These are phyloP conservation scores for Nicotiana tomentosiformis DNA, from an alignment of 257 asterid species.

Conservation along the genomic window DNA sequence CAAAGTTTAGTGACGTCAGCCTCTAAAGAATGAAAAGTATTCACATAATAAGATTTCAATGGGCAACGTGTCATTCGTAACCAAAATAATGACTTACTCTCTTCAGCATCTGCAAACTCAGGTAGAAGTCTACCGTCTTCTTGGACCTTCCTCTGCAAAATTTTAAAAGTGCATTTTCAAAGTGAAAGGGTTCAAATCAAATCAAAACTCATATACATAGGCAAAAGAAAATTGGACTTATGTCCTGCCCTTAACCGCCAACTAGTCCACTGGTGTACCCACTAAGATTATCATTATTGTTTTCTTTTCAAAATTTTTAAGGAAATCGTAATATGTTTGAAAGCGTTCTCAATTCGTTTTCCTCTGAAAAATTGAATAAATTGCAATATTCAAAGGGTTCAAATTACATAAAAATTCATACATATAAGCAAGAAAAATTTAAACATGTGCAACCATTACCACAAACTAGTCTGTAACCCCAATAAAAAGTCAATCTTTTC, in stretches of 20 bases:
- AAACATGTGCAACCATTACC: not conserved
- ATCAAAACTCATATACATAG: not conserved
- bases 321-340: not conserved
- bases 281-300: not conserved
- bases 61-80: not conserved
- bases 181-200: not conserved
- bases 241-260: not conserved
- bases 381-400: not conserved
- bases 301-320: not conserved
- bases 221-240: not conserved
- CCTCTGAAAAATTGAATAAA: not conserved
- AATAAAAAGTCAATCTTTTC: not conserved
- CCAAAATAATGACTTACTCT: conserved; percentile 46
- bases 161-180: conserved; percentile 13
- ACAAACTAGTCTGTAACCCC: not conserved
- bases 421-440: not conserved
- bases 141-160: conserved; percentile 58
- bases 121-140: conserved; percentile 75
- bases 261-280: not conserved
- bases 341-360: not conserved
- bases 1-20: not conserved
- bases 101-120: conserved; percentile 82
- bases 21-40: not conserved
- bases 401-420: not conserved
- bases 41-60: not conserved